These are phyloP conservation scores for Andrographis paniculata DNA, from an alignment of 305 asterid genomes.

Conservation along the genomic window DNA sequence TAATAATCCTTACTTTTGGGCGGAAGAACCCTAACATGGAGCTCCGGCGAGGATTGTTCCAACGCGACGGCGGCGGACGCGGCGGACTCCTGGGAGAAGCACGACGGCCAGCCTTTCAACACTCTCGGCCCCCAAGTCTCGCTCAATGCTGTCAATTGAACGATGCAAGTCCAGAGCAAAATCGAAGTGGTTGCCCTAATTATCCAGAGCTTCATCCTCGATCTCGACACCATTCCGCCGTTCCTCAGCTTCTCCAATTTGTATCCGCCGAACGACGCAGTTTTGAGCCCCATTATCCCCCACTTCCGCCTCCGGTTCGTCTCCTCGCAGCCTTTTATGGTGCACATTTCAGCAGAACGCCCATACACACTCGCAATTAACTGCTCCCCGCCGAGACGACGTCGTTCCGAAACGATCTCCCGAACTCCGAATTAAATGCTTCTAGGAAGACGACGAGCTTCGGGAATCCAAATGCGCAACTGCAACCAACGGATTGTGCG, in stretches of 20 bases:
- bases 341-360: slow-evolving; percentile 33
- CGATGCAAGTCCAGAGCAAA: slow-evolving; percentile 71
- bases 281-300: slow-evolving; percentile 63
- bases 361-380: not conserved
- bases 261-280: slow-evolving; percentile 47
- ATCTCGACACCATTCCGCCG: slow-evolving; percentile 48
- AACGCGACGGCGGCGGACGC: slow-evolving; percentile 32
- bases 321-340: slow-evolving; percentile 31
- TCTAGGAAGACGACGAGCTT: not conserved
- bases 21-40: slow-evolving; percentile 61
- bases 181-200: slow-evolving; percentile 60
- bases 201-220: slow-evolving; percentile 77
- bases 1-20: slow-evolving; percentile 98
- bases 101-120: slow-evolving; percentile 73
- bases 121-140: slow-evolving; percentile 76
- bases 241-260: slow-evolving; percentile 59
- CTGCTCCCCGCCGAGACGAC: not conserved
- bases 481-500: slow-evolving; percentile 6
- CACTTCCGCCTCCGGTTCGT: slow-evolving; percentile 25
- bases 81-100: slow-evolving; percentile 60
- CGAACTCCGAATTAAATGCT: slow-evolving; percentile 18
- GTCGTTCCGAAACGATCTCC: not conserved
- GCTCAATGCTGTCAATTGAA: slow-evolving; percentile 64
- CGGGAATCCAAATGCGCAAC: slow-evolving; percentile 18
- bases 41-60: slow-evolving; percentile 33